Evolutionary conservation across 306 rosid genomes (phyloP).

Genomic region (Herpetospermum pedunculosum): DNA sequence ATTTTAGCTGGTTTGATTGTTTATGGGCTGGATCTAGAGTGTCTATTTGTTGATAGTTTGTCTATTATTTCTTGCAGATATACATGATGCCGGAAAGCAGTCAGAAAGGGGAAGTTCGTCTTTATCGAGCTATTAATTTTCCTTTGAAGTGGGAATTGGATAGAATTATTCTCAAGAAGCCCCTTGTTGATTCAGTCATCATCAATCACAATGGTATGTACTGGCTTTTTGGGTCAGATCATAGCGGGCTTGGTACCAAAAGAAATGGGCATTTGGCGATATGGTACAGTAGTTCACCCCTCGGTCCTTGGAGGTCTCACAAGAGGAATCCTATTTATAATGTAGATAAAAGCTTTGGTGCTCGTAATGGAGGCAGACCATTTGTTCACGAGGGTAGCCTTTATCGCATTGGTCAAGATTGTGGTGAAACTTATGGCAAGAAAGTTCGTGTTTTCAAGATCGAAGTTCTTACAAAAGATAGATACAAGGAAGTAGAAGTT

Average conservation of each 20-base stretch:
- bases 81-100: constrained; percentile 97
- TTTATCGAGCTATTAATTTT: constrained; percentile 62
- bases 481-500: constrained; percentile 74
- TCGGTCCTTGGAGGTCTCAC: constrained; percentile 93
- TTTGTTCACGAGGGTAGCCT: constrained; percentile 60
- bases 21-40: neutral
- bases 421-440: constrained; percentile 89
- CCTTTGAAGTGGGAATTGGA: constrained; percentile 83
- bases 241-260: constrained; percentile 73
- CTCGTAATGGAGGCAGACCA: constrained; percentile 98
- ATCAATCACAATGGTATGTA: constrained; percentile 39
- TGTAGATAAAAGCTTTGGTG: constrained; percentile 62
- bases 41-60: neutral
- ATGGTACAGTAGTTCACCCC: constrained; percentile 79
- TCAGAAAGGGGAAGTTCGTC: constrained; percentile 75
- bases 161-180: constrained; percentile 65
- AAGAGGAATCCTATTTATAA: constrained; percentile 78
- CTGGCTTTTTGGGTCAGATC: constrained; percentile 97
- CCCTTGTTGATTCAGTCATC: constrained; percentile 72
- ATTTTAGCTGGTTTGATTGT: too few species aligned
- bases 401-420: constrained; percentile 88
- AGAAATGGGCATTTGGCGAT: constrained; percentile 86
- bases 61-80: constrained; percentile 34
- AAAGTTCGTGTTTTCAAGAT: constrained; percentile 60
- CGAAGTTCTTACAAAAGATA: constrained; percentile 56